phyloP scores from a whole-genome alignment of 2,329 filamentous ascomycete genomes.

The Zopfia rhizophila region DNA sequence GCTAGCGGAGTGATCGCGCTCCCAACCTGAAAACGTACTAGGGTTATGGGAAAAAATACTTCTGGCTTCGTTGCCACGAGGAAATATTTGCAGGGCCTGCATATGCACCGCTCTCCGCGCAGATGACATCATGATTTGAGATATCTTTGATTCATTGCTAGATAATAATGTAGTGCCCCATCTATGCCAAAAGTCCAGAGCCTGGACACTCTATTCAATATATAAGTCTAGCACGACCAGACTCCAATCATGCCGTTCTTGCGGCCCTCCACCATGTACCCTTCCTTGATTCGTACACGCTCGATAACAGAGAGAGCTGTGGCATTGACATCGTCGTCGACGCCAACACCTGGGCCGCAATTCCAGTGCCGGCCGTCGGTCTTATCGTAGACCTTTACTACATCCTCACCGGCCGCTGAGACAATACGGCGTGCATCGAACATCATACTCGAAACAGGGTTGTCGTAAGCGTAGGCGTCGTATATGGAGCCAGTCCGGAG shows the following conservation, averaged over 20 bases:
- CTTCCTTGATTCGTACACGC: slow-evolving; percentile 88
- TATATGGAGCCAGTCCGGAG: slow-evolving; percentile 94
- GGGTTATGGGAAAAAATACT: too few relatives aligned
- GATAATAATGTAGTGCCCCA: slow-evolving; percentile 6
- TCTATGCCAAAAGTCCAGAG: slow-evolving; percentile 7
- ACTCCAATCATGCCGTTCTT: slow-evolving; percentile 88
- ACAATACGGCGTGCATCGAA: slow-evolving; percentile 93
- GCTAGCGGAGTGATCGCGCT: slow-evolving; percentile 26
- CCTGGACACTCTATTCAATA: slow-evolving; percentile 7
- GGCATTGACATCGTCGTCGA: slow-evolving; percentile 72
- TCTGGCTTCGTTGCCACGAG: too few relatives aligned
- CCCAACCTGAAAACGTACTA: too few relatives aligned
- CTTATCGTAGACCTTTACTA: slow-evolving; percentile 99
- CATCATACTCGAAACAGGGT: slow-evolving; percentile 94
- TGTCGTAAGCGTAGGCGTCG: slow-evolving; percentile 95
- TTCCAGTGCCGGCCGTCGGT: slow-evolving; percentile 96
- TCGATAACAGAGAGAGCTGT: slow-evolving; percentile 71
- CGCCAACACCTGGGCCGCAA: slow-evolving; percentile 81
- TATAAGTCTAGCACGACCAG: slow-evolving; percentile 66
- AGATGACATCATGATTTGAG: too few relatives aligned
- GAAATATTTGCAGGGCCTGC: too few relatives aligned
- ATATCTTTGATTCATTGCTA: neutral
- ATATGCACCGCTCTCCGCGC: too few relatives aligned
- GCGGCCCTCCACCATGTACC: slow-evolving; percentile 91
- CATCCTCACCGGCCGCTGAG: slow-evolving; percentile 87